Evolutionary conservation across 331 rosid genomes (phyloP).

Genomic region (Dryas integrifolia): DNA sequence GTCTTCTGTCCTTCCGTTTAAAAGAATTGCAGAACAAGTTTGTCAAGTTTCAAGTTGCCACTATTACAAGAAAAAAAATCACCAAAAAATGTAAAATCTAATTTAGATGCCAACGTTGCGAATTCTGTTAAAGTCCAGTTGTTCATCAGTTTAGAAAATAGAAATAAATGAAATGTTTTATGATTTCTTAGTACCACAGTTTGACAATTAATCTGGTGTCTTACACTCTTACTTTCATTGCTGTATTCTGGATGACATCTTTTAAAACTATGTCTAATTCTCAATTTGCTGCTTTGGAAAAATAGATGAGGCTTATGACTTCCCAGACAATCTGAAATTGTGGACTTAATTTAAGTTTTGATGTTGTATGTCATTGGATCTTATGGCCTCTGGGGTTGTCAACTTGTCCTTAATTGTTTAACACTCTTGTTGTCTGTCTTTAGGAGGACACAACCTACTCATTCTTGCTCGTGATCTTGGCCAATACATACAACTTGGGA

Average conservation of each 20-base stretch:
- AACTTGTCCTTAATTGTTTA: slow-evolving; percentile 3
- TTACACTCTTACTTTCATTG: no score
- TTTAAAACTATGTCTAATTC: neutral
- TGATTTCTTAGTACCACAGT: neutral
- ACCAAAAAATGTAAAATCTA: no score
- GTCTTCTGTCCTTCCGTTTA: neutral
- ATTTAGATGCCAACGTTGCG: no score
- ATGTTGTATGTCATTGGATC: slow-evolving; percentile 6
- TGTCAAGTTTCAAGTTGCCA: no score
- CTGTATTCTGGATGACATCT: neutral
- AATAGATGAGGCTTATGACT: neutral
- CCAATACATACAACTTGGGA: slow-evolving; percentile 84
- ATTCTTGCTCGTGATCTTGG: slow-evolving; percentile 89
- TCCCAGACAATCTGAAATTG: no score
- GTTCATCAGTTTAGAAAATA: neutral
- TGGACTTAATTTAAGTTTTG: neutral
- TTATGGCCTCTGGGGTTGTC: slow-evolving; percentile 19
- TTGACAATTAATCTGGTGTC: no score
- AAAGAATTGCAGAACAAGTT: neutral
- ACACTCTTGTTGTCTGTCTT: slow-evolving; percentile 8
- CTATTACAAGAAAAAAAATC: no score
- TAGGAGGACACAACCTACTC: slow-evolving; percentile 93
- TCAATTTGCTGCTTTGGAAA: neutral
- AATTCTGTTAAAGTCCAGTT: neutral
- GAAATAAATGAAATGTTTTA: neutral